Evolutionary conservation across 441 rosid species (phyloP).

Genomic region (Daphne laureola): DNA sequence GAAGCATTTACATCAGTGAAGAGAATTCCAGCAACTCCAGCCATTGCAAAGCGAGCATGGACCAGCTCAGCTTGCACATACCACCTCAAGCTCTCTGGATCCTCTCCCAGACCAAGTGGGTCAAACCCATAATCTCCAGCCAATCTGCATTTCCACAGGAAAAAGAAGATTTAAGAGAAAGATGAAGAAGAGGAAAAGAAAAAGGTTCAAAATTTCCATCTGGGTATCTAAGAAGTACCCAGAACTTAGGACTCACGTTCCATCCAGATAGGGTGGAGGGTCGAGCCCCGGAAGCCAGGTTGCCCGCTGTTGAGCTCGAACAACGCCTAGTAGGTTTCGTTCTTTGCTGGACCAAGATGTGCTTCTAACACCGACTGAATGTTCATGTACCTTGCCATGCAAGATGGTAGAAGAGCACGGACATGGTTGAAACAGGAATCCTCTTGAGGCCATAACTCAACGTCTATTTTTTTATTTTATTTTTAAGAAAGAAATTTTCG

Average conservation of each 20-base stretch:
- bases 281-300: slow-evolving; percentile 95
- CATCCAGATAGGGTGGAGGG: slow-evolving; percentile 86
- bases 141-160: slow-evolving; percentile 29
- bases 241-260: slow-evolving; percentile 45
- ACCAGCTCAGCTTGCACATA: slow-evolving; percentile 95
- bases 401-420: slow-evolving; percentile 23
- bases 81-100: slow-evolving; percentile 87
- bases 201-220: background rate
- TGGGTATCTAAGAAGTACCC: background rate
- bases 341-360: slow-evolving; percentile 17
- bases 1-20: slow-evolving; percentile 65
- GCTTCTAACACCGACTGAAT: slow-evolving; percentile 19
- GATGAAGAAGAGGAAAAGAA: background rate
- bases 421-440: slow-evolving; percentile 32
- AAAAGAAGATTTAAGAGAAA: background rate
- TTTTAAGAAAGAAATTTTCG: background rate
- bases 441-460: slow-evolving; percentile 31
- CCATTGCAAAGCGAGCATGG: slow-evolving; percentile 92
- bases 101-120: slow-evolving; percentile 93
- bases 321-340: slow-evolving; percentile 19
- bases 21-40: slow-evolving; percentile 88
- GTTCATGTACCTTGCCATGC: slow-evolving; percentile 13
- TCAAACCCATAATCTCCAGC: slow-evolving; percentile 88
- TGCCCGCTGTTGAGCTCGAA: slow-evolving; percentile 59
- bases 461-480: slow-evolving; percentile 32